Percentiles rank a stretch among this genome's conserved stretches.
phyloP scores from a whole-genome alignment of 805 yeast species.

The Osmozyma mogii region DNA sequence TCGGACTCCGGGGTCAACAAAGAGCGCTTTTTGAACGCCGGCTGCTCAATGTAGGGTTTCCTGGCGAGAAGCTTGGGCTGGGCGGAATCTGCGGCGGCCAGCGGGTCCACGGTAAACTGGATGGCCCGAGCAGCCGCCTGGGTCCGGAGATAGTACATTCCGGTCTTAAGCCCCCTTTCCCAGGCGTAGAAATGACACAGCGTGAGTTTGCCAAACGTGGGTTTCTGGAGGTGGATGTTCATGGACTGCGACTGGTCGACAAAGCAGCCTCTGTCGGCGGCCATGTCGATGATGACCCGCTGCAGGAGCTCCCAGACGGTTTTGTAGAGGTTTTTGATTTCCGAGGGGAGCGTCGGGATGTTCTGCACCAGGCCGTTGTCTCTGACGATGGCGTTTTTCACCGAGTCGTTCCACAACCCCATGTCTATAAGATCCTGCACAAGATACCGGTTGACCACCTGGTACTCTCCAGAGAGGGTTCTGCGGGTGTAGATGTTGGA shows the following conservation, averaged over 20 bases:
- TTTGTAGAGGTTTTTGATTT: slow-evolving; percentile 70
- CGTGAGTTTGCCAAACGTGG: slow-evolving; percentile 32
- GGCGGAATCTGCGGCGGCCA: too few relatives aligned
- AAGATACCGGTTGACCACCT: slow-evolving; percentile 82
- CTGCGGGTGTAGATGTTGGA: slow-evolving; percentile 88
- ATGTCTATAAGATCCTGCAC: slow-evolving; percentile 72
- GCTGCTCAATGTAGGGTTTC: too few relatives aligned
- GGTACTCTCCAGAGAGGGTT: slow-evolving; percentile 89
- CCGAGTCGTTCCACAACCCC: slow-evolving; percentile 74
- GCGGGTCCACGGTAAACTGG: slow-evolving; percentile 28
- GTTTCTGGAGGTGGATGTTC: slow-evolving; percentile 31
- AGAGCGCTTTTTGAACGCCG: too few relatives aligned
- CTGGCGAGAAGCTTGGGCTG: too few relatives aligned
- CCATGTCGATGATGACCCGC: slow-evolving; percentile 62
- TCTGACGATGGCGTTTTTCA: slow-evolving; percentile 70
- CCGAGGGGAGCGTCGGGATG: slow-evolving; percentile 65
- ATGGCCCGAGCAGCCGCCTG: slow-evolving; percentile 32
- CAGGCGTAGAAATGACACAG: slow-evolving; percentile 38
- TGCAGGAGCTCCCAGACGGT: slow-evolving; percentile 67
- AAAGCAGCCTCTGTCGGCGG: slow-evolving; percentile 68
- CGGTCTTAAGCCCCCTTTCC: slow-evolving; percentile 32
- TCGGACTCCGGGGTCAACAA: too few relatives aligned
- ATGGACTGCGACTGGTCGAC: slow-evolving; percentile 47
- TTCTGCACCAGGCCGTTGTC: slow-evolving; percentile 82
- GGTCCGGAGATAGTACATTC: slow-evolving; percentile 33